Percentiles rank a stretch among this genome's conserved stretches.
Conservation (phyloP, 2,329 filamentous ascomycete genomes). For the Sporothrix curviconia region DNA sequence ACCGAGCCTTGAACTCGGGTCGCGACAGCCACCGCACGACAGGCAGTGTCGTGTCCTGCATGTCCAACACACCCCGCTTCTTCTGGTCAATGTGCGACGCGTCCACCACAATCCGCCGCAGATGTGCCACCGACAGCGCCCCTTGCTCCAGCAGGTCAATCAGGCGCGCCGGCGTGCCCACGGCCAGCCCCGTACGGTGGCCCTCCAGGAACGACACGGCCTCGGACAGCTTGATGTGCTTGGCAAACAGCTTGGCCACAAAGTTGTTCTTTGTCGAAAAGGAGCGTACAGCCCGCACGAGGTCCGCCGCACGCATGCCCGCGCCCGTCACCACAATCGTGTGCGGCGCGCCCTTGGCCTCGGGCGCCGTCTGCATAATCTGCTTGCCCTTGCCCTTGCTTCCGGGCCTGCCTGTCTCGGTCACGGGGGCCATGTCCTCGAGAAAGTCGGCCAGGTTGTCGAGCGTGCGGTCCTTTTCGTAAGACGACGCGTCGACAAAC, state of each 20-base stretch:
- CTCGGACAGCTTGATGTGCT: slow-evolving; percentile 93
- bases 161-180: slow-evolving; percentile 81
- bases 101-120: slow-evolving; percentile 80
- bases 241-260: slow-evolving; percentile 91
- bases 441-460: slow-evolving; percentile 74
- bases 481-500: slow-evolving; percentile 75
- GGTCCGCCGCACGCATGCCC: slow-evolving; percentile 77
- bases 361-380: slow-evolving; percentile 39
- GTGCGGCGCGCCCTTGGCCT: slow-evolving; percentile 68
- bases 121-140: slow-evolving; percentile 60
- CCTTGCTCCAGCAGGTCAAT: slow-evolving; percentile 76
- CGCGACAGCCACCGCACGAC: slow-evolving; percentile 68
- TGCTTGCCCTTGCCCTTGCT: slow-evolving; percentile 6
- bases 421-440: slow-evolving; percentile 55
- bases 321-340: slow-evolving; percentile 83
- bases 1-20: slow-evolving; percentile 60
- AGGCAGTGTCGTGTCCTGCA: slow-evolving; percentile 84
- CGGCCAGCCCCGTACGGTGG: slow-evolving; percentile 71
- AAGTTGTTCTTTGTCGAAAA: slow-evolving; percentile 72
- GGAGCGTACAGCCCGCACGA: slow-evolving; percentile 66
- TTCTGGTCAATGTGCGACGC: slow-evolving; percentile 92
- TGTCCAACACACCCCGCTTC: slow-evolving; percentile 87
- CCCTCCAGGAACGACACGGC: slow-evolving; percentile 68
- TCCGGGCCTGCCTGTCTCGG: slow-evolving; percentile 32
- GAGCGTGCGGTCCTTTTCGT: slow-evolving; percentile 52